phyloP scores from a whole-genome alignment of 2,329 filamentous ascomycete species.

The Fusarium sp. region DNA sequence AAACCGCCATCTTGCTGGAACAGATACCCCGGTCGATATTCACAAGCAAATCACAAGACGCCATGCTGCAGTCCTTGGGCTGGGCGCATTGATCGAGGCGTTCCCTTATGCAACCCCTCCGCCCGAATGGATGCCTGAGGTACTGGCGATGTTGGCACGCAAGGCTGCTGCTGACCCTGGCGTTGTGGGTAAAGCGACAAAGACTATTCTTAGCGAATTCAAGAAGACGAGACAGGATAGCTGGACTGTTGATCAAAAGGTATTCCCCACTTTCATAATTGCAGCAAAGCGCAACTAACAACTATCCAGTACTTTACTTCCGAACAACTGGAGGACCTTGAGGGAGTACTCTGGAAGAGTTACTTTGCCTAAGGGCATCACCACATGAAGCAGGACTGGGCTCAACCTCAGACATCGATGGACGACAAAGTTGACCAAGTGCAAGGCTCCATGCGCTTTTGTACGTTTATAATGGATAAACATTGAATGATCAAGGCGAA shows the following conservation, averaged over 20 bases:
- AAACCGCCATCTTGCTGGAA: constrained; percentile 69
- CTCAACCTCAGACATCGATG: constrained; percentile 19
- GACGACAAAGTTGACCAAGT: background rate
- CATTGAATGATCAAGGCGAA: constrained; percentile 17
- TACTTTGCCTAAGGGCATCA: constrained; percentile 82
- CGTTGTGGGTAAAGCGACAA: constrained; percentile 94
- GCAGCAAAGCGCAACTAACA: constrained; percentile 44
- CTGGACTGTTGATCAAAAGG: constrained; percentile 98
- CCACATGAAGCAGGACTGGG: constrained; percentile 3
- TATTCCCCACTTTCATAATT: constrained; percentile 58
- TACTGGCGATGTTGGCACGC: constrained; percentile 85
- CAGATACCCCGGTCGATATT: constrained; percentile 76
- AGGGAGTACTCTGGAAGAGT: constrained; percentile 99
- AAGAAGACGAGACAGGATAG: constrained; percentile 99
- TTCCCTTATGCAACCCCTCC: constrained; percentile 97
- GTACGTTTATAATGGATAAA: constrained; percentile 26
- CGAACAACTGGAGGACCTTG: constrained; percentile 93
- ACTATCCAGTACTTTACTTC: constrained; percentile 78
- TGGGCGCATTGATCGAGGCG: constrained; percentile 91
- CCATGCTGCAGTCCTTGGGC: constrained; percentile 90
- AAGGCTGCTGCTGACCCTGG: constrained; percentile 90
- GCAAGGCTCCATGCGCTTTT: constrained; percentile 9
- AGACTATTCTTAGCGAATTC: constrained; percentile 93
- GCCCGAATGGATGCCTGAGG: constrained; percentile 92
- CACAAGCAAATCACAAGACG: constrained; percentile 84